Percentiles rank a stretch among this genome's conserved stretches.
phyloP scores from a whole-genome alignment of 345 rosid genomes.

The Garcia nutans region DNA sequence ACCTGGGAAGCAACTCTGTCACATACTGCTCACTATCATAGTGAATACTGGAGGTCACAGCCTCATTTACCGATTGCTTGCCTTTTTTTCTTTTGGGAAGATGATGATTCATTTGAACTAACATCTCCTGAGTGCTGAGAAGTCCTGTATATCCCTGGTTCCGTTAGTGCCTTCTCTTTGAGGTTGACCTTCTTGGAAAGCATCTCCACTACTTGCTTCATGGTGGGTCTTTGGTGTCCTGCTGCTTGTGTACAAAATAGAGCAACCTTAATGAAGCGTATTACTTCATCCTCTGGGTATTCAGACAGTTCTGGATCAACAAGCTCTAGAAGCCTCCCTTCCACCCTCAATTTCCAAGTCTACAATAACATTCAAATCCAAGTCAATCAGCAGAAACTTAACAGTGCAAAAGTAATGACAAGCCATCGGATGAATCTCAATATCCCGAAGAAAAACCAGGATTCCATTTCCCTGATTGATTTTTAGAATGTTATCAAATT shows the following conservation, averaged over 20 bases:
- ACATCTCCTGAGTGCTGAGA: slow-evolving; percentile 26
- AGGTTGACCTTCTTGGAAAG: slow-evolving; percentile 65
- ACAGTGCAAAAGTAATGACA: not conserved
- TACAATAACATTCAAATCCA: slow-evolving; percentile 35
- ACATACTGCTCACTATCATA: slow-evolving; percentile 27
- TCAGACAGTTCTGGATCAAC: slow-evolving; percentile 64
- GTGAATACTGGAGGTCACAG: slow-evolving; percentile 20
- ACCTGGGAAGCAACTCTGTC: slow-evolving; percentile 67
- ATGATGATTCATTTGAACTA: slow-evolving; percentile 43
- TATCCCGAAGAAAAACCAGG: not conserved
- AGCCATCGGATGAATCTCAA: not conserved
- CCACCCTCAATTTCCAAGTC: slow-evolving; percentile 85
- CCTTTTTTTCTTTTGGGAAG: slow-evolving; percentile 52
- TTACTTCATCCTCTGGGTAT: slow-evolving; percentile 60
- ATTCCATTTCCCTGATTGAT: not conserved
- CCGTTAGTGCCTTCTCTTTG: slow-evolving; percentile 56
- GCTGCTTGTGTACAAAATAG: slow-evolving; percentile 83
- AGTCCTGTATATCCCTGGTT: slow-evolving; percentile 60
- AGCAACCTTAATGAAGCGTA: slow-evolving; percentile 67
- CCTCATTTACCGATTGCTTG: slow-evolving; percentile 35
- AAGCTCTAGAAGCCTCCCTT: slow-evolving; percentile 60
- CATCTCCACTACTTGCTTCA: slow-evolving; percentile 90
- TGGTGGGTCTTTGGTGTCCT: slow-evolving; percentile 64
- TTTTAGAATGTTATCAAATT: not conserved
- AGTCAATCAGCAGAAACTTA: not conserved